These are phyloP conservation scores for Erythrobasidium hasegawianum DNA, from an alignment of 1,284 basidiomycete species.

Conservation along the genomic window DNA sequence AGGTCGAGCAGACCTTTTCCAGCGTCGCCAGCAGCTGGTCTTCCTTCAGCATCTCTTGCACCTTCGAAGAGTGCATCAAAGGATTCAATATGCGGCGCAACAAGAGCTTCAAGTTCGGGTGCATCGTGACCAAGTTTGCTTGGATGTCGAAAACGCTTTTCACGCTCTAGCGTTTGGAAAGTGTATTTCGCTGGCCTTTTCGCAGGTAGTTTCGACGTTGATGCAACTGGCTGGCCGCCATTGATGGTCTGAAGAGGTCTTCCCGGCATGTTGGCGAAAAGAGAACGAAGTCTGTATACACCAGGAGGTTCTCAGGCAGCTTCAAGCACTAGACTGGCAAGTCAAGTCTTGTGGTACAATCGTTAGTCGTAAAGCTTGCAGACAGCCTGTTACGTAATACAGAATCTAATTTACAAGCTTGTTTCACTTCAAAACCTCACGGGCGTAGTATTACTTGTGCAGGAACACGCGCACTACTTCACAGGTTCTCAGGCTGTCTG, in stretches of 20 bases:
- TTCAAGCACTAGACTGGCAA: too few species aligned
- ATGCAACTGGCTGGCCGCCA: conserved; percentile 2
- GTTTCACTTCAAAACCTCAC: too few species aligned
- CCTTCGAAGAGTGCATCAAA: conserved; percentile 95
- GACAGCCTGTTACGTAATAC: too few species aligned
- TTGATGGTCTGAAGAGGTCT: not conserved
- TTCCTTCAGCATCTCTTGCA: conserved; percentile 34
- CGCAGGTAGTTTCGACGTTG: conserved; percentile 9
- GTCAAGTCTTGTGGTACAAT: too few species aligned
- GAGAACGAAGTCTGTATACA: too few species aligned
- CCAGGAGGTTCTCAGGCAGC: too few species aligned
- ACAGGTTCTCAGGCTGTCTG: too few species aligned
- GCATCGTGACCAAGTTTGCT: conserved; percentile 66
- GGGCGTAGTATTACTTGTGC: too few species aligned
- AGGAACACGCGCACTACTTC: too few species aligned
- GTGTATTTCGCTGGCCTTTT: conserved; percentile 37
- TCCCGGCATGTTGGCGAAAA: not conserved
- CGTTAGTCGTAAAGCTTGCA: too few species aligned
- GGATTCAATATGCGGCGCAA: conserved; percentile 88
- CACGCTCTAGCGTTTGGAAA: conserved; percentile 81
- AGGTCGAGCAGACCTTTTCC: conserved; percentile 75
- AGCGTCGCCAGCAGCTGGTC: conserved; percentile 61
- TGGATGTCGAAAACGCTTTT: conserved; percentile 76
- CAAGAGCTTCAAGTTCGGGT: conserved; percentile 85
- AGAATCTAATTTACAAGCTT: too few species aligned